A percentile compares a stretch with the other conserved stretches of the same genome.
Conservation (phyloP, 1,284 basidiomycete genomes). For the Golubevia sp. region DNA sequence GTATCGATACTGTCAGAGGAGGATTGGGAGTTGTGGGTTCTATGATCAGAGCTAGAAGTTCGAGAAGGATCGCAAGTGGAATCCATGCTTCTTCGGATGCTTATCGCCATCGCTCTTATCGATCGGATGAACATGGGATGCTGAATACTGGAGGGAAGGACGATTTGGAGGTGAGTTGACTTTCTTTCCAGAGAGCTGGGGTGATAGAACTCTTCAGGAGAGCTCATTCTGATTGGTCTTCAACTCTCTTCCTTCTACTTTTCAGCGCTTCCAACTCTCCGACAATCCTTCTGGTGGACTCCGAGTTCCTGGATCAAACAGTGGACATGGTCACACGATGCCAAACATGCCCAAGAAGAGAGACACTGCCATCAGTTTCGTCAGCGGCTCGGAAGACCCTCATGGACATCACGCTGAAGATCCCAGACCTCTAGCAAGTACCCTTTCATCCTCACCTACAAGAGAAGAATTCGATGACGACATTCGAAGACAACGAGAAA, state of each 20-base stretch:
- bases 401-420: conserved; percentile 13
- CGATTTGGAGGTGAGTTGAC: conserved; percentile 19
- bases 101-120: conserved; percentile 27
- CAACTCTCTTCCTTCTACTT: too few relatives aligned
- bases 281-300: too few relatives aligned
- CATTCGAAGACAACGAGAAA: too few relatives aligned
- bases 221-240: background rate
- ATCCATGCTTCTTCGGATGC: conserved; percentile 37
- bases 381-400: conserved; percentile 4
- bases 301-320: conserved; percentile 1
- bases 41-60: conserved; percentile 49
- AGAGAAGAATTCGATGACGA: too few relatives aligned
- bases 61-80: conserved; percentile 29
- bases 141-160: conserved; percentile 51
- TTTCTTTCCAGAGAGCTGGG: too few relatives aligned
- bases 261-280: conserved; percentile 1
- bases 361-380: conserved; percentile 14
- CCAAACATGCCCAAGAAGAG: conserved; percentile 13
- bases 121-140: conserved; percentile 25
- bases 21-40: conserved; percentile 55
- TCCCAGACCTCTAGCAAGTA: too few relatives aligned
- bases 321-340: conserved; percentile 5
- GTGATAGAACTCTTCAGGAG: background rate
- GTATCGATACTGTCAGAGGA: conserved; percentile 55
- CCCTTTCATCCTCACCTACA: too few relatives aligned